Evolutionary conservation across 345 rosid genomes (phyloP).

Genomic region (Populus ilicifolia): DNA sequence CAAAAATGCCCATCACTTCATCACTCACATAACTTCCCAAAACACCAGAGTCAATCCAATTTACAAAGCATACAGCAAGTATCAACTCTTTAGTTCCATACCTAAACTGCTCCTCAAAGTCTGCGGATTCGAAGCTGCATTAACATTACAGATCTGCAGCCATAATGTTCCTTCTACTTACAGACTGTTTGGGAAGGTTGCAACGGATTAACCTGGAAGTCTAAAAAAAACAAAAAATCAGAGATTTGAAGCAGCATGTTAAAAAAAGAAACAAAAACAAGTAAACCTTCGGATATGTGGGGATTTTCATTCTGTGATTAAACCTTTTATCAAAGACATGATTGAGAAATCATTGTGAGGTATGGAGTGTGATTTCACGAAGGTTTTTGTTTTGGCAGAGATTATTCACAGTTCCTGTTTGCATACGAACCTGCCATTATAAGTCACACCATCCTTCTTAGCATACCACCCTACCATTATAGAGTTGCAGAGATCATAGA

Average conservation of each 20-base stretch:
- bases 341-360: no score
- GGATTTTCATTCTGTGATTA: no score
- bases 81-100: not conserved
- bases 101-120: not conserved
- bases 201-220: conserved; percentile 1
- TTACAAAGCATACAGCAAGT: not conserved
- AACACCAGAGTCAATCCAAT: conserved; percentile 44
- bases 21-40: conserved; percentile 69
- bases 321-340: no score
- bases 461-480: no score
- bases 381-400: no score
- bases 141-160: conserved; percentile 4
- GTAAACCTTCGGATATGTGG: no score
- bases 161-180: not conserved
- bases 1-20: conserved; percentile 70
- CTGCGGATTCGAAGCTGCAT: conserved; percentile 13
- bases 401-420: no score
- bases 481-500: not conserved
- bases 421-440: no score
- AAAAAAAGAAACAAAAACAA: no score
- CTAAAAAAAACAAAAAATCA: not conserved
- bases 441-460: no score
- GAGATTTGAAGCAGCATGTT: not conserved
- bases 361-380: no score
- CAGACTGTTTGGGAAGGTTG: no score